Evolutionary conservation across 108 stramenopile genomes (phyloP), one percentile per base, ranked within the genome.

Genomic region (Nitzschia palea): DNA sequence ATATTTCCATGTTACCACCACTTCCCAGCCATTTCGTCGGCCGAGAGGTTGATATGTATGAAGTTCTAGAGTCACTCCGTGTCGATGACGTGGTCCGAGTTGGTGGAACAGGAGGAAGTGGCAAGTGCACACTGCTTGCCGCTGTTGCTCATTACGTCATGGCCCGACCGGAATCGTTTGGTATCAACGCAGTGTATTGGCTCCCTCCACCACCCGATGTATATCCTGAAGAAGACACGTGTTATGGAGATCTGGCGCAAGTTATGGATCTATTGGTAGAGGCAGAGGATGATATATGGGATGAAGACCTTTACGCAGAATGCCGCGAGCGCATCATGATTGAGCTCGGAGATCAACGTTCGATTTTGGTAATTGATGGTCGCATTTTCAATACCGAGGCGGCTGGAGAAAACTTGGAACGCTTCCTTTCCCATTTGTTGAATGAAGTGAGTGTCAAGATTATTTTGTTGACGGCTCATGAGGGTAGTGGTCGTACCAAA

Each of bases 1-100:
- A 53, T 34, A 18, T n/a, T 14, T 23, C 45, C 35, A 32, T 60
- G 37, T 25, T 67, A 12, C 67, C 65, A 42, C 32, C 62, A 22
- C 44, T 74, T 69, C 86, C 90, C 1, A 44, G 73, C 18, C 80
- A 76, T 3, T 91, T 88, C 57, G 28, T 86, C 5, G 90, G 90
- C 15, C 57, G 90, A 28, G 86, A 91, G 43, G 80, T 82, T 12
- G 78, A 86, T 27, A 81, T 86, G 68, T 84, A 86, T 52, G 65
- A 68, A 28, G 45, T 86, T 15, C 47, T 91, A 44, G 69, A 83
- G 36, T 71, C 73, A 15, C 43, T 87, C 27, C 62, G 81, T 26
- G 57, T 70, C 3, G 59, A 80, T n/a, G 74, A 84, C 33, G 68
- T 87, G 23, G 69, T 91, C 31, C 74, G 79, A 5, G 44, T 86